Evolutionary conservation across 2,329 filamentous ascomycete genomes (phyloP).

Genomic region (Trichoderma guizhouense): DNA sequence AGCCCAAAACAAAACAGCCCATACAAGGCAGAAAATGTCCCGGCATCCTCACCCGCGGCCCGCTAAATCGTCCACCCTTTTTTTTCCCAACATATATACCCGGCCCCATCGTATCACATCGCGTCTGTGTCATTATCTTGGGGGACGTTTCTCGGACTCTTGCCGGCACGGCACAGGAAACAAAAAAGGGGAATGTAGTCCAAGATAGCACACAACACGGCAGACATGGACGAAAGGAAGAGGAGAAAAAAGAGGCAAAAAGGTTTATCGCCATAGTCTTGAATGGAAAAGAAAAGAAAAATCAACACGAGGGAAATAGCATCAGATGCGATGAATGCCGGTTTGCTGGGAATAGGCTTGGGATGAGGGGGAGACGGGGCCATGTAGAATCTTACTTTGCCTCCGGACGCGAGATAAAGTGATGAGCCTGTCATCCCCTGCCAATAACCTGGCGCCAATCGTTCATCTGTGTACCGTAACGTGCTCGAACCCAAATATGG

Average conservation of each 20-base stretch:
- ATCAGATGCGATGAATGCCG: background rate
- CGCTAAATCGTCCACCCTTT: background rate
- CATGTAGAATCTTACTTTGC: background rate
- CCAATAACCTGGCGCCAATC: background rate
- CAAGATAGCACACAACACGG: background rate
- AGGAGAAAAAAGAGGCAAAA: background rate
- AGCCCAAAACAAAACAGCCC: background rate
- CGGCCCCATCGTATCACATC: background rate
- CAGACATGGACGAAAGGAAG: background rate
- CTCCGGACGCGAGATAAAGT: conserved; percentile 1
- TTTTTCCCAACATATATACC: background rate
- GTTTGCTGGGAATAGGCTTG: background rate
- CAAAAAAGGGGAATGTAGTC: background rate
- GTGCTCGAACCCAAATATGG: background rate
- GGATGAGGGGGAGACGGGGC: background rate
- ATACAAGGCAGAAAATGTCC: background rate
- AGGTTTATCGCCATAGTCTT: background rate
- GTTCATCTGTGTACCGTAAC: background rate
- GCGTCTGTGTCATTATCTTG: background rate
- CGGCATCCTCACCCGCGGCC: background rate
- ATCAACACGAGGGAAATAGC: background rate
- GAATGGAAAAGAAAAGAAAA: background rate
- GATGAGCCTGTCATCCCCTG: background rate
- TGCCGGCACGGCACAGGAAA: background rate
- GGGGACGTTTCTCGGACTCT: background rate